Conservation (phyloP, 2,329 filamentous ascomycete species). For the Fusarium caatingaense region DNA sequence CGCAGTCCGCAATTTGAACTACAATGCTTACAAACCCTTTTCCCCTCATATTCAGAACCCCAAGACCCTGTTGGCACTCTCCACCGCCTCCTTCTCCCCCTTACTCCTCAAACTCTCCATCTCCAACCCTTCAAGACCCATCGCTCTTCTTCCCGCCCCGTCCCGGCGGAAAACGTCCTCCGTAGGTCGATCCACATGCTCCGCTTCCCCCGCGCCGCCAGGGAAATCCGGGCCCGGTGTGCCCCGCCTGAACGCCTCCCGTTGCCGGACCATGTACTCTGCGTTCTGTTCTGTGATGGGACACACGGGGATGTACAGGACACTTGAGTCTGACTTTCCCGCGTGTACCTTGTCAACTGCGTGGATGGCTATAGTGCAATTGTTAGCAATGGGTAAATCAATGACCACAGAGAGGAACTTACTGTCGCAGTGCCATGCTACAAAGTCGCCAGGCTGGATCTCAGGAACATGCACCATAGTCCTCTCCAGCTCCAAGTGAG, state of each 20-base stretch:
- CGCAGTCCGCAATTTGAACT: not conserved
- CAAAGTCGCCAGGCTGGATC: slow-evolving; percentile 79
- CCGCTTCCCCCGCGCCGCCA: slow-evolving; percentile 74
- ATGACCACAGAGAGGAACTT: slow-evolving; percentile 27
- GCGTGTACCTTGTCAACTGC: slow-evolving; percentile 83
- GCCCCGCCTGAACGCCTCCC: slow-evolving; percentile 76
- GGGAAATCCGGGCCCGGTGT: slow-evolving; percentile 77
- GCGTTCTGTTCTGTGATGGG: slow-evolving; percentile 82
- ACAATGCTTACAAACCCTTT: not conserved
- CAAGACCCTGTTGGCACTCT: slow-evolving; percentile 59
- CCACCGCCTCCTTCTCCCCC: slow-evolving; percentile 53
- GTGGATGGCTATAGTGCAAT: slow-evolving; percentile 67
- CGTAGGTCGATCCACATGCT: slow-evolving; percentile 61
- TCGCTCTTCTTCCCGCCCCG: slow-evolving; percentile 54
- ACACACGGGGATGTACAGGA: slow-evolving; percentile 89
- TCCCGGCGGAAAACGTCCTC: slow-evolving; percentile 50
- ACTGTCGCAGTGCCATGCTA: slow-evolving; percentile 87
- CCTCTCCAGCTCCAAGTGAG: slow-evolving; percentile 73
- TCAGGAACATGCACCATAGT: slow-evolving; percentile 78
- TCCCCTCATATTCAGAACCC: slow-evolving; percentile 46
- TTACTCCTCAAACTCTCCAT: slow-evolving; percentile 38
- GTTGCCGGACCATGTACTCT: slow-evolving; percentile 75
- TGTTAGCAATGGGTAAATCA: slow-evolving; percentile 2
- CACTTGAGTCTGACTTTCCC: slow-evolving; percentile 80
- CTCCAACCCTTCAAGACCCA: slow-evolving; percentile 50